These are phyloP conservation scores for Fusarium longipes DNA, from an alignment of 2,329 filamentous ascomycete species.

Conservation along the genomic window DNA sequence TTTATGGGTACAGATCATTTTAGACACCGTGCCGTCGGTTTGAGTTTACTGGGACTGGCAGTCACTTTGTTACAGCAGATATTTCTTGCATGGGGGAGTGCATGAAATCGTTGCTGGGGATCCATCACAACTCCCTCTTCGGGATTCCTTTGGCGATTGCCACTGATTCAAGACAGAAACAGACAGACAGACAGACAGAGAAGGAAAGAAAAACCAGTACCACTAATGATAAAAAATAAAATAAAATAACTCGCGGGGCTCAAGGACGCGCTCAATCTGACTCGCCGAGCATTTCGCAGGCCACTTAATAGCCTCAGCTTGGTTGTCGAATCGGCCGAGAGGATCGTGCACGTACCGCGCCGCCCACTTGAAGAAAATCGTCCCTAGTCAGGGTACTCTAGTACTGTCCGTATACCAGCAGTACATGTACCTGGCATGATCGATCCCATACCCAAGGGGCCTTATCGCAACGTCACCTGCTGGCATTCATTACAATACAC, in stretches of 20 bases:
- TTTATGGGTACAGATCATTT: conserved; percentile 8
- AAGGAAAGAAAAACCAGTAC: not conserved
- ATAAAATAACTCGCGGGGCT: conserved; percentile 27
- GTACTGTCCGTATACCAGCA: not conserved
- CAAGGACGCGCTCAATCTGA: conserved; percentile 46
- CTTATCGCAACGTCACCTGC: conserved; percentile 35
- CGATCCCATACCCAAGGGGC: conserved; percentile 11
- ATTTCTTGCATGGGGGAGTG: conserved; percentile 43
- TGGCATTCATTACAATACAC: conserved; percentile 3
- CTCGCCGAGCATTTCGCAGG: conserved; percentile 37
- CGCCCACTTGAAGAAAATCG: conserved; percentile 14
- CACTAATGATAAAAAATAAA: too few species aligned
- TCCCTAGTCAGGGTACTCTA: not conserved
- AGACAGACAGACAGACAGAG: not conserved
- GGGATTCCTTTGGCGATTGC: not conserved
- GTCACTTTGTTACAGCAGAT: conserved; percentile 15
- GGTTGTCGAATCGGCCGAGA: conserved; percentile 39
- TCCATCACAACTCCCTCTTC: not conserved
- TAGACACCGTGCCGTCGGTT: conserved; percentile 17
- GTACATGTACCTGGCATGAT: conserved; percentile 20
- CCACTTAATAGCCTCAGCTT: conserved; percentile 28
- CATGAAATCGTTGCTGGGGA: conserved; percentile 14
- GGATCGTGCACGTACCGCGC: conserved; percentile 24
- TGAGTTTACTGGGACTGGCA: conserved; percentile 9
- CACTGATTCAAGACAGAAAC: not conserved